phyloP scores from a whole-genome alignment of 73 alveolate species.

The Paramecium octaurelia region DNA sequence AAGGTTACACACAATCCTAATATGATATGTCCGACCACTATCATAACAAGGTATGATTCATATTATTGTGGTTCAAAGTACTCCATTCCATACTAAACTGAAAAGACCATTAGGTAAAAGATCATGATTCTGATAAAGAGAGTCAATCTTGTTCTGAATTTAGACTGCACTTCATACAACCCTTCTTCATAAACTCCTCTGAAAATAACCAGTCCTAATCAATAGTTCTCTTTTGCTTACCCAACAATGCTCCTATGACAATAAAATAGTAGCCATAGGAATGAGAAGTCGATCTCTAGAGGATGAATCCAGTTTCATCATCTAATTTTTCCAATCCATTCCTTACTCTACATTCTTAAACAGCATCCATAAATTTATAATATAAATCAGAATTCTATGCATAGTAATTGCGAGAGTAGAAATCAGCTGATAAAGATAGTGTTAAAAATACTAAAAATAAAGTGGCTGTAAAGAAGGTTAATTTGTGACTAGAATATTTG shows the following conservation, averaged over 20 bases:
- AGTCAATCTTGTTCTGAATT: not conserved
- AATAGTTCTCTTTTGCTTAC: not conserved
- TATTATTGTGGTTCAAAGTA: not conserved
- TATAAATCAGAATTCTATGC: not conserved
- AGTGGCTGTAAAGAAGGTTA: not conserved
- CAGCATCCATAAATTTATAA: conserved; percentile 7
- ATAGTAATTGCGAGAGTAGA: not conserved
- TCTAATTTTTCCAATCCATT: not conserved
- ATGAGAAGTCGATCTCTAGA: not conserved
- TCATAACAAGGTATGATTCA: not conserved
- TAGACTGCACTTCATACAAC: not conserved
- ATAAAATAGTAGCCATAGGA: not conserved
- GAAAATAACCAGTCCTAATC: not conserved
- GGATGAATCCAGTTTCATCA: not conserved
- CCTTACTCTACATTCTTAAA: not conserved
- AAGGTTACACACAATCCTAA: not conserved
- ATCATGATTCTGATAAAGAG: not conserved
- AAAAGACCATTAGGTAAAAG: not conserved
- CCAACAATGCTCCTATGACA: not conserved
- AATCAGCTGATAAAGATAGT: not conserved
- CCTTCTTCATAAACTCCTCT: conserved; percentile 18
- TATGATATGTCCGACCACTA: not conserved
- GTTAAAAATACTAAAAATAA: not conserved
- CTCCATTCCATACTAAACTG: not conserved
- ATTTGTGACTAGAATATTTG: not conserved